Base-by-base conservation (phyloP, 768 basidiomycete species). In the Russula vinacea region DNA sequence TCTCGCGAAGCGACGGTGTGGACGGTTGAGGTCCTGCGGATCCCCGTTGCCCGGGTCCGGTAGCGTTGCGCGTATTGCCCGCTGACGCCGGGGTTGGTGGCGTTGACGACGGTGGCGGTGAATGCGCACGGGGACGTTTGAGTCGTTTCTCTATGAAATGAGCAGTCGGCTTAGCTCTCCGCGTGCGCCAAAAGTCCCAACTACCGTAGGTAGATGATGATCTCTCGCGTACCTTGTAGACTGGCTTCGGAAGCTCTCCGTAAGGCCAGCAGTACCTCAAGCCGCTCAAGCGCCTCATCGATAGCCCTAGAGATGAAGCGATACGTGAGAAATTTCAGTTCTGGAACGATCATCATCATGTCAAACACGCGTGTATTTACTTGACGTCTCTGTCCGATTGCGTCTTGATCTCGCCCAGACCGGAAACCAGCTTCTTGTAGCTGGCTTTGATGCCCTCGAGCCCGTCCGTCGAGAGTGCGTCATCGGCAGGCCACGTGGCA, bases 121-220 rank as follows among this genome's bases (percentile, higher is more conserved):
- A 91, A 26, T 83, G 80, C 2, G 80, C 84, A 66, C 89, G 78
- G 19, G 86, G 88, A 24, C 91, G 87, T 74, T 92, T 92, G 62
- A 80, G 83, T 49, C 92, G 83, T 74, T 92, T 92, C 1, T 62
- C 68, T 68, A 29, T 5, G 16, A 14, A 39, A 24, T 24, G n/a
- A 7, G 29, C 5, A 14, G 17, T 64, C n/a, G n/a, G n/a, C n/a
- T n/a, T 39, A 64, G 19, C 24, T 53, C 59, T 29, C 29, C 5
- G 29, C 29, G 29, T 29, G 13, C 29, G 47, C 39, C 24, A 14
- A 29, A 14, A 29, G 33, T 26, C 26, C 16, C 52, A 33, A 59
- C 45, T n/a, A 57, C 29, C 29, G 29, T 29, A n/a, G n/a, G n/a
- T n/a, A n/a, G n/a, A n/a, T n/a, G n/a, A n/a, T 29, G 47, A 69